These are phyloP conservation scores for Trichomonascus vanleenenianus DNA, from an alignment of 805 yeast species.

Conservation along the genomic window DNA sequence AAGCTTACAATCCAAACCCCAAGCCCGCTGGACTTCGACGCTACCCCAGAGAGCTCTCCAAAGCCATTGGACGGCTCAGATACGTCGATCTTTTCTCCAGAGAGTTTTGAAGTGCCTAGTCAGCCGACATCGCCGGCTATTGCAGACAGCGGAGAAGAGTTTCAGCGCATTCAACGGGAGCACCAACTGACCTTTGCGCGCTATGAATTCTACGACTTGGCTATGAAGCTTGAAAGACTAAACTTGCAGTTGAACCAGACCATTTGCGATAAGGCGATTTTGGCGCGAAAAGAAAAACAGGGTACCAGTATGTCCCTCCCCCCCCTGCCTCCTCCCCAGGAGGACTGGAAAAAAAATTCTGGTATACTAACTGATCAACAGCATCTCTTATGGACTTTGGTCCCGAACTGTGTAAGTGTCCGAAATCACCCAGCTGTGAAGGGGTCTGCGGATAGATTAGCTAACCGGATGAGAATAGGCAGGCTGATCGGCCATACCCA, in stretches of 20 bases:
- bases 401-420: neutral
- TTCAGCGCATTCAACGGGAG: neutral
- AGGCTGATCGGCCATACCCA: slow-evolving; percentile 6
- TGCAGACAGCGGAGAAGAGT: too few relatives aligned
- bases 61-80: too few relatives aligned
- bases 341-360: too few relatives aligned
- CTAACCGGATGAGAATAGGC: neutral
- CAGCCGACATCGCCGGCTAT: too few relatives aligned
- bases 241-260: neutral
- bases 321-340: too few relatives aligned
- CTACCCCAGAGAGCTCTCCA: too few relatives aligned
- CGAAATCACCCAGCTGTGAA: too few relatives aligned
- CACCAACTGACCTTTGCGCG: neutral
- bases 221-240: slow-evolving; percentile 1
- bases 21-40: too few relatives aligned
- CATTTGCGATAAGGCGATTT: neutral
- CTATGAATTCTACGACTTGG: slow-evolving; percentile 1
- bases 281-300: neutral
- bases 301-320: neutral
- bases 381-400: neutral
- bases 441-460: too few relatives aligned
- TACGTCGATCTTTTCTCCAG: too few relatives aligned
- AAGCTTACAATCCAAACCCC: too few relatives aligned
- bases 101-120: too few relatives aligned
- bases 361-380: neutral